Base-by-base conservation (phyloP, 768 basidiomycete genomes). In the Guyanaporus albipodus region DNA sequence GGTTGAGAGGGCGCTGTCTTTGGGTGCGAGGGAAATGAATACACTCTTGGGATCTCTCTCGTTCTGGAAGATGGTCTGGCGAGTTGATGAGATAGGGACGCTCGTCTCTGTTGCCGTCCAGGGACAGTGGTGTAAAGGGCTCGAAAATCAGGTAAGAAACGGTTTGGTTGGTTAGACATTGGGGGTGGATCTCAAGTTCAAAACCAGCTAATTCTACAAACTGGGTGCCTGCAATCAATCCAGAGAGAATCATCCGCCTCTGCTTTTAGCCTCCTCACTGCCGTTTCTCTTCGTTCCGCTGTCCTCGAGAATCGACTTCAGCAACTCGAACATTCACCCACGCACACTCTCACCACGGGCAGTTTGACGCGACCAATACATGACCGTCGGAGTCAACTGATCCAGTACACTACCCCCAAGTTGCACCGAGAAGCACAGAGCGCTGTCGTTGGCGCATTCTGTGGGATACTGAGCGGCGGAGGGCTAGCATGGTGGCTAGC, bases 401-500 rank as follows among this genome's bases (percentile, higher is more conserved):
- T 72, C n/a, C 59, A 65, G 33, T 71, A 76, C 44, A 77, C 83
- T 14, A 84, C 82, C 4, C 67, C 72, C 8, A 71, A 71, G 15
- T 70, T 91, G 24, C 85, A 90, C 55, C 57, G 76, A n/a, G 70
- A 78, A 17, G 87, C 78, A 4, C 85, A 89, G 57, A 70, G 70
- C 10, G 72, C 73, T 3, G 72, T 83, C 11, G 50, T 83, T 8
- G 73, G 72, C 2, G 75, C 78, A 59, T 65, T 75, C 11, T 70
- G 73, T 1, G 75, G 80, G 9, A 55, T 77, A 3, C 62, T 74
- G 2, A 64, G 71, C 3, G 79, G 85, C 14, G 66, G 72, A 21
- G 73, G 75, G 8, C 53, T 83, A 5, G 72, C 79, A 15, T 88
- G 84, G 82, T 86, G 43, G 66, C 64, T 39, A 65, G 70, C 37